Percentiles rank a stretch among this genome's conserved stretches.
phyloP scores from a whole-genome alignment of 768 basidiomycete species.

The Gymnopilus dilepis region DNA sequence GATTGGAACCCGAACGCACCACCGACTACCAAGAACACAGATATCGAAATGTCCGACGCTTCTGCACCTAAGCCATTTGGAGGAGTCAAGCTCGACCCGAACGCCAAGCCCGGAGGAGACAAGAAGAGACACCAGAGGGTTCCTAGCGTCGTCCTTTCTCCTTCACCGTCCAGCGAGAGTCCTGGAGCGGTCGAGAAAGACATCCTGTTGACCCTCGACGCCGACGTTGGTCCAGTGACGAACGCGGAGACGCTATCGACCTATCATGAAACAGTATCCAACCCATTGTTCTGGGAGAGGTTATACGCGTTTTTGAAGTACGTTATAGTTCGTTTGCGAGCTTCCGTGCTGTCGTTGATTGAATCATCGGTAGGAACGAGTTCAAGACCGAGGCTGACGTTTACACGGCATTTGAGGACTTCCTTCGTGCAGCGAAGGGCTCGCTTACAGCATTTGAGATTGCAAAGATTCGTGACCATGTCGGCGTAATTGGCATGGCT shows the following conservation, averaged over 20 bases:
- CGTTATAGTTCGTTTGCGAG: constrained; percentile 25
- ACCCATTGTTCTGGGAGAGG: constrained; percentile 81
- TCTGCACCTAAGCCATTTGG: constrained; percentile 26
- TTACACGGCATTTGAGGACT: constrained; percentile 81
- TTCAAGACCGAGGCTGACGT: constrained; percentile 70
- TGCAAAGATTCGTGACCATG: constrained; percentile 88
- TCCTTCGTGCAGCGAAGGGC: constrained; percentile 82
- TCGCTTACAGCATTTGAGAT: constrained; percentile 84
- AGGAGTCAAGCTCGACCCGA: constrained; percentile 27
- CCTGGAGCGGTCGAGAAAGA: constrained; percentile 52
- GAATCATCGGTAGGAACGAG: constrained; percentile 53
- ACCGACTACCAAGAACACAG: constrained; percentile 15
- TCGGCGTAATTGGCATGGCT: constrained; percentile 89
- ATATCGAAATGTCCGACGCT: constrained; percentile 16
- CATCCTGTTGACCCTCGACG: constrained; percentile 72
- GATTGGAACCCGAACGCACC: constrained; percentile 59
- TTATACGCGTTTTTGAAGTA: constrained; percentile 70
- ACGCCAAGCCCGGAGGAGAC: constrained; percentile 29
- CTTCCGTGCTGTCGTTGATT: background rate
- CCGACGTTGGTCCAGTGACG: constrained; percentile 42
- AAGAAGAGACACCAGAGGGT: constrained; percentile 62
- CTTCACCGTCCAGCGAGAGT: constrained; percentile 63
- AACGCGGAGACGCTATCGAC: constrained; percentile 53
- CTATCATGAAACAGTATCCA: constrained; percentile 73
- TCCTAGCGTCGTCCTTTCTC: constrained; percentile 80